phyloP scores from a whole-genome alignment of 2,329 filamentous ascomycete genomes.

The Exutisphaerella laricina region DNA sequence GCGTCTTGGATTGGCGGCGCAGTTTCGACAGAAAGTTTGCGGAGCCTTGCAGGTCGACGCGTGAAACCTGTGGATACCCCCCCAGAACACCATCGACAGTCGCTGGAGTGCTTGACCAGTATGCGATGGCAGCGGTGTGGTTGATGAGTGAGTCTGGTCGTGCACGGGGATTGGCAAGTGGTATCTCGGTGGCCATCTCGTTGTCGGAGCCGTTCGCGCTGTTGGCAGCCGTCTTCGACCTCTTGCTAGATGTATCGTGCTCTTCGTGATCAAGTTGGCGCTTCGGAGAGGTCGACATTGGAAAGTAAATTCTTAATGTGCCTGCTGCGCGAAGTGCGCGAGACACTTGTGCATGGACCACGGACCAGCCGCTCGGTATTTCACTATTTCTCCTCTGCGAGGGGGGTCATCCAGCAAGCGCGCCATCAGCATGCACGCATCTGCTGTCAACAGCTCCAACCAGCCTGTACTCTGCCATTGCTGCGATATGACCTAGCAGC shows the following conservation, averaged over 20 bases:
- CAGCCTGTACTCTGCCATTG: too few species aligned
- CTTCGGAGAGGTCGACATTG: too few species aligned
- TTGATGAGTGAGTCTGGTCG: slow-evolving; percentile 42
- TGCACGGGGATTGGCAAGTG: slow-evolving; percentile 5
- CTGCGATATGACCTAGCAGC: too few species aligned
- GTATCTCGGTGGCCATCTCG: slow-evolving; percentile 10
- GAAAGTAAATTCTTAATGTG: too few species aligned
- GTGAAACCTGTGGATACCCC: slow-evolving; percentile 61
- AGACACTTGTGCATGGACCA: too few species aligned
- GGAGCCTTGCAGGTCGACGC: slow-evolving; percentile 66
- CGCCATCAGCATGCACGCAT: too few species aligned
- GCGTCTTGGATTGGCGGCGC: slow-evolving; percentile 37
- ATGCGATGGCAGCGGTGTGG: slow-evolving; percentile 40
- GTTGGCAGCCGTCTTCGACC: not conserved
- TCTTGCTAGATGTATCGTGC: not conserved
- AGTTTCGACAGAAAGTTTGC: slow-evolving; percentile 65
- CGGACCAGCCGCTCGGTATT: too few species aligned
- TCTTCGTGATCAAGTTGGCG: not conserved
- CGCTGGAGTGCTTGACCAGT: slow-evolving; percentile 50
- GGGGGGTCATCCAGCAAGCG: too few species aligned
- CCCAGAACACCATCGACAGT: slow-evolving; percentile 74
- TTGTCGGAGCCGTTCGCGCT: not conserved
- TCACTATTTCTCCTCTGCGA: too few species aligned
- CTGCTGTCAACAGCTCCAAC: too few species aligned
- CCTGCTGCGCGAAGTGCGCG: too few species aligned